A percentile compares a stretch with the other conserved stretches of the same genome.
Evolutionary conservation across 2,329 filamentous ascomycete species (phyloP).

Genomic region (Fusarium annulatum): DNA sequence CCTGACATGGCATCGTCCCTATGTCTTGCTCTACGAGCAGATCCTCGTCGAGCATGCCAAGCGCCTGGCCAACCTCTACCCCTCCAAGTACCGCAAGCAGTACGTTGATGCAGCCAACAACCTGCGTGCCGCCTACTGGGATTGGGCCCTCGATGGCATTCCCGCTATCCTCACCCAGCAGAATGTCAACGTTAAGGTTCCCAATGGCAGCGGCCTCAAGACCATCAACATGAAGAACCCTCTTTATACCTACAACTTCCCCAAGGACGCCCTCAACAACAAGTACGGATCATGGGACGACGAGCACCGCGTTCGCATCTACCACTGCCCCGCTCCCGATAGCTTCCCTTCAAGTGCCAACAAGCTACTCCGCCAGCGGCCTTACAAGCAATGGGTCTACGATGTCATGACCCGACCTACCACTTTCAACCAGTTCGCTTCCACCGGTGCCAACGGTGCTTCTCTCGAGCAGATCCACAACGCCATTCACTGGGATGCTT

Average conservation of each 20-base stretch:
- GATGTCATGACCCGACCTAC: constrained; percentile 53
- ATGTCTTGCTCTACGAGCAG: constrained; percentile 68
- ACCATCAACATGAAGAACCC: constrained; percentile 60
- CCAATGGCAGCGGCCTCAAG: constrained; percentile 48
- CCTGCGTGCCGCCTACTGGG: constrained; percentile 65
- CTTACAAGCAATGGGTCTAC: constrained; percentile 57
- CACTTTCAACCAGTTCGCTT: constrained; percentile 51
- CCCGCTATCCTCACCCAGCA: constrained; percentile 53
- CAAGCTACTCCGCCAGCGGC: constrained; percentile 43
- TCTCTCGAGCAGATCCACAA: constrained; percentile 60
- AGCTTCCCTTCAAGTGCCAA: constrained; percentile 57
- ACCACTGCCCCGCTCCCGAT: constrained; percentile 52
- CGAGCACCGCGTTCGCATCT: constrained; percentile 51
- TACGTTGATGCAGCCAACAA: constrained; percentile 59
- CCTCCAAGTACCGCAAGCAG: constrained; percentile 43
- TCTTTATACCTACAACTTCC: constrained; percentile 63
- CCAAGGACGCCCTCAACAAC: constrained; percentile 51
- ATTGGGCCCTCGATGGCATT: constrained; percentile 61
- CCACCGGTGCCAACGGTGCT: constrained; percentile 49
- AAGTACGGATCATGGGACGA: constrained; percentile 51
- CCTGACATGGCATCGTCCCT: constrained; percentile 67
- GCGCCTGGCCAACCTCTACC: constrained; percentile 59
- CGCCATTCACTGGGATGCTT: constrained; percentile 54
- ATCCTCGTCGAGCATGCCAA: constrained; percentile 59
- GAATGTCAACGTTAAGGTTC: constrained; percentile 55